Percentiles rank a stretch among this genome's conserved stretches.
Evolutionary conservation across 1,284 basidiomycete species (phyloP).

Genomic region (Sparassis latifolia): DNA sequence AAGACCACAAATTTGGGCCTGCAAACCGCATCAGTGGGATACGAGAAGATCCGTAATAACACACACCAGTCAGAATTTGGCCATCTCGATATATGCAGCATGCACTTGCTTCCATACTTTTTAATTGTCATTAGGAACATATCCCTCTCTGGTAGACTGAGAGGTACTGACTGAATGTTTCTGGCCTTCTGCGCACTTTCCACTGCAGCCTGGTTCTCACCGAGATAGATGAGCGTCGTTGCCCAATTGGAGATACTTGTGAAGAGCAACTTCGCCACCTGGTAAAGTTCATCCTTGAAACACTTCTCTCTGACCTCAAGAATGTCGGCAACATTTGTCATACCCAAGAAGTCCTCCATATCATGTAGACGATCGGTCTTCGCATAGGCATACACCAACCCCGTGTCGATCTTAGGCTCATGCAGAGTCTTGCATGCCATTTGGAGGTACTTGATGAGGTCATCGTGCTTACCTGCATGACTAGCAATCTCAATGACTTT

Average conservation of each 20-base stretch:
- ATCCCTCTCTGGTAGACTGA: neutral
- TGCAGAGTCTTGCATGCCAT: constrained; percentile 98
- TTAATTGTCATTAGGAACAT: neutral
- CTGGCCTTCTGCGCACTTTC: constrained; percentile 98
- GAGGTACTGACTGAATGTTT: constrained; percentile 79
- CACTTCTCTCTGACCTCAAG: constrained; percentile 98
- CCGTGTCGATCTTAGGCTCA: constrained; percentile 97
- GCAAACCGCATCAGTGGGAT: constrained; percentile 5
- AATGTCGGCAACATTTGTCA: constrained; percentile 99
- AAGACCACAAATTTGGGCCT: constrained; percentile 97
- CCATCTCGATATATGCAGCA: constrained; percentile 95
- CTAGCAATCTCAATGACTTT: constrained; percentile 98
- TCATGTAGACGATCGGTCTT: constrained; percentile 96
- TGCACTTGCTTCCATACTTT: constrained; percentile 99
- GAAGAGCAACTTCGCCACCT: constrained; percentile 94
- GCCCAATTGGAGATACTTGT: constrained; percentile 99
- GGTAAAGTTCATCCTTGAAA: constrained; percentile 97
- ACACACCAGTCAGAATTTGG: constrained; percentile 83
- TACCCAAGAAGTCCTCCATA: constrained; percentile 98
- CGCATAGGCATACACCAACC: constrained; percentile 93
- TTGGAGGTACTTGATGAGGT: constrained; percentile 95
- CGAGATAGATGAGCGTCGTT: constrained; percentile 97
- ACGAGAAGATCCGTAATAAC: neutral
- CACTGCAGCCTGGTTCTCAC: constrained; percentile 96
- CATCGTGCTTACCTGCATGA: constrained; percentile 96